Evolutionary conservation across 495 filamentous ascomycete species (phyloP), one percentile per base, ranked within the genome.

Genomic region (Penicillium ucsense): DNA sequence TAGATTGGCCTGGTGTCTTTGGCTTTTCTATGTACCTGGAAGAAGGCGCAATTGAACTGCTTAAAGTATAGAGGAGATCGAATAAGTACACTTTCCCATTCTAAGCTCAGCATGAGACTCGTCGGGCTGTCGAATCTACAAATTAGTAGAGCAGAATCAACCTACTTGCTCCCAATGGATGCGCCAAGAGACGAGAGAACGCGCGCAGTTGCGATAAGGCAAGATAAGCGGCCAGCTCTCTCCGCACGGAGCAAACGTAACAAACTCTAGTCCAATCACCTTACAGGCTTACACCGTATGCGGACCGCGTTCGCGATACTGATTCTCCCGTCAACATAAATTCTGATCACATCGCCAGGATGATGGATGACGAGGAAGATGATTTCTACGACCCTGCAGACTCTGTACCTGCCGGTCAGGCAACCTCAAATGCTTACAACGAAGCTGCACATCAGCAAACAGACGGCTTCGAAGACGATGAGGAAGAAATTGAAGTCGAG

Each of bases 401-500:
- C 45, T 48, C 59, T 20, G 61, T 72, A n/a, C 63, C 62, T 27
- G 47, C 57, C 3, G 45, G 46, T 20, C 64, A 70, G 12, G 49
- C 47, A 7, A 53, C 61, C 20, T 59, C 62, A 43, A 49, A 56
- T 29, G 41, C 53, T 31, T 52, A 63, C 36, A 54, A 59, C 44
- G 44, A 55, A 32, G 46, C 51, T 38, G 38, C 48, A 37, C 49
- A 30, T 10, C 51, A 57, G 49, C 47, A 35, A 27, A 59, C 76
- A 31, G 63, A 82, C 38, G 77, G 79, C 53, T 78, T 83, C 47
- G 86, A 85, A 41, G 45, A 52, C 41, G 83, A 87, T 50, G 79
- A 78, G 3, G 83, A 85, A 46, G 87, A 87, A 66, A 83, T 87
- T 42, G 88, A 89, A 52, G 85, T 83, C 10, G 75, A 80, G 34